These are phyloP conservation scores for Arabidopsis arenosa DNA, from an alignment of 345 rosid genomes.

Conservation along the genomic window DNA sequence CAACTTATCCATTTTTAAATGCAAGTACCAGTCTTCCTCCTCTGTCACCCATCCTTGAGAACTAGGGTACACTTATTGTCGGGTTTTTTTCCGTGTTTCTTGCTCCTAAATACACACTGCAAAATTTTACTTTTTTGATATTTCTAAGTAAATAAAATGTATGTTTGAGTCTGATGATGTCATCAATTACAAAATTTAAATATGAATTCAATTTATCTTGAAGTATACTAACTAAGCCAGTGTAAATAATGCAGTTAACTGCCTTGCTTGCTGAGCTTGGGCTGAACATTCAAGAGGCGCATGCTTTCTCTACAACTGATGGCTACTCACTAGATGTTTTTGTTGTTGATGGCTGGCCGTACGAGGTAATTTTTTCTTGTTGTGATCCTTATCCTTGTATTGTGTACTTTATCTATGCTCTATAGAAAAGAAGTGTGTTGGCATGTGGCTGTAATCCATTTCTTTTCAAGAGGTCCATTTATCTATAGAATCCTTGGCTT, in stretches of 20 bases:
- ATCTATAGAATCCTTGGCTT: not conserved
- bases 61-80: not conserved
- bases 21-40: not conserved
- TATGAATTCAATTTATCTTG: not conserved
- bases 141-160: not conserved
- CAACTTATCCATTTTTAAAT: not conserved
- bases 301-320: conserved; percentile 90
- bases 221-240: conserved; percentile 16
- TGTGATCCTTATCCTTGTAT: conserved; percentile 19
- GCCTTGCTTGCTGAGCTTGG: conserved; percentile 88
- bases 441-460: conserved; percentile 17
- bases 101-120: conserved; percentile 15
- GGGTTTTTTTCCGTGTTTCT: not conserved
- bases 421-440: conserved; percentile 14
- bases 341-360: conserved; percentile 99
- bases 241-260: conserved; percentile 71
- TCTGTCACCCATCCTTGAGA: not conserved
- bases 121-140: not conserved
- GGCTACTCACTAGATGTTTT: conserved; percentile 97
- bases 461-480: conserved; percentile 3
- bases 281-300: conserved; percentile 98
- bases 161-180: conserved; percentile 5
- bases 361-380: conserved; percentile 62
- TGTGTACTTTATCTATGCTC: conserved; percentile 2
- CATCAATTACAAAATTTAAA: not conserved